phyloP scores from a whole-genome alignment of 1,139 yeast genomes.

The Scheffersomyces lignicola region DNA sequence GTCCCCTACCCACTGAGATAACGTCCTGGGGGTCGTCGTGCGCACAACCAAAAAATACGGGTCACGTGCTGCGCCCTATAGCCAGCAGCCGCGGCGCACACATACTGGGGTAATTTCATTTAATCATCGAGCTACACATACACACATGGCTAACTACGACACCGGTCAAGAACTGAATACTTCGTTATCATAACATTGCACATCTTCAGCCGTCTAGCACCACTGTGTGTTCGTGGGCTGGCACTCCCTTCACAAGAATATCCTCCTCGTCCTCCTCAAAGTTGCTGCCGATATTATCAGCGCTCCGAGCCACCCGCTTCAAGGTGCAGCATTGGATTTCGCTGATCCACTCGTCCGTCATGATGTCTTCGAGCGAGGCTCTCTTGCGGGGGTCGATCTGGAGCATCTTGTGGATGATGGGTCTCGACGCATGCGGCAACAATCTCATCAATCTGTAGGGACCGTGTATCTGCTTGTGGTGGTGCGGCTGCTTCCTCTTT shows the following conservation, averaged over 20 bases:
- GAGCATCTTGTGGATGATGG: conserved; percentile 73
- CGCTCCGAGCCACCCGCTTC: conserved; percentile 23
- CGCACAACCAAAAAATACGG: too few species aligned
- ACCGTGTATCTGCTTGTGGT: conserved; percentile 59
- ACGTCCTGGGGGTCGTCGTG: too few species aligned
- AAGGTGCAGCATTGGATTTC: conserved; percentile 53
- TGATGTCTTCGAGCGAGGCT: conserved; percentile 67
- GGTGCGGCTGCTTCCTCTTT: conserved; percentile 28
- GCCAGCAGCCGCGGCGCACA: too few species aligned
- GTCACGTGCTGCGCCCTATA: too few species aligned
- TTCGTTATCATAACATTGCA: too few species aligned
- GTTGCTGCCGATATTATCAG: conserved; percentile 23
- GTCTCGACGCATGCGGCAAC: conserved; percentile 83
- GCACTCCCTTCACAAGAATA: conserved; percentile 36
- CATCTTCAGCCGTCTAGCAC: conserved; percentile 20
- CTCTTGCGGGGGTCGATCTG: conserved; percentile 66
- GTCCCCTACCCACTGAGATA: too few species aligned
- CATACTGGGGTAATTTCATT: too few species aligned
- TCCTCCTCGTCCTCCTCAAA: conserved; percentile 42
- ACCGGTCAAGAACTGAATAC: too few species aligned
- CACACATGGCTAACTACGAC: too few species aligned
- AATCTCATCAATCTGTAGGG: conserved; percentile 87
- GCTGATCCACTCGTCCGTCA: conserved; percentile 69
- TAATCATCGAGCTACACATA: too few species aligned
- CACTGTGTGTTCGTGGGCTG: conserved; percentile 43